A percentile compares a stretch with the other conserved stretches of the same genome.
Evolutionary conservation across 106 monocot species (phyloP).

Genomic region (Dendrobium catenatum): DNA sequence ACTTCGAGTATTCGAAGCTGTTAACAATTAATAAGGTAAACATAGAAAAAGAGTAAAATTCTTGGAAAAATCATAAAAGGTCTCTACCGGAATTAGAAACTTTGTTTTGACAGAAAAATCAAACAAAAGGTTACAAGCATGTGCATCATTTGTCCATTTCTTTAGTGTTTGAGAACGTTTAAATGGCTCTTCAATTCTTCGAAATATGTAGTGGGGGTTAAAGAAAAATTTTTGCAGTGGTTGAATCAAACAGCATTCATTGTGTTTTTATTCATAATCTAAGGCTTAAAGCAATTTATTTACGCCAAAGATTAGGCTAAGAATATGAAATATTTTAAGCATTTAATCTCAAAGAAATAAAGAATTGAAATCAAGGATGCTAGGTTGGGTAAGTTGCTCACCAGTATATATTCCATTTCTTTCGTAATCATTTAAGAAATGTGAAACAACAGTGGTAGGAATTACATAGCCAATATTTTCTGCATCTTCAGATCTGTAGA

Average conservation of each 20-base stretch:
- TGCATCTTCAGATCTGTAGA: conserved; percentile 83
- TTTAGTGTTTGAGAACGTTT: too few species aligned
- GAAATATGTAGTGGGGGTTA: too few species aligned
- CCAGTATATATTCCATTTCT: conserved; percentile 94
- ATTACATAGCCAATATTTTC: conserved; percentile 99
- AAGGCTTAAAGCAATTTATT: not conserved
- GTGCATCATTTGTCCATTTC: too few species aligned
- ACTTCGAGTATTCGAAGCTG: not conserved
- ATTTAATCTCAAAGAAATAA: not conserved
- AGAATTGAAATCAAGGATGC: not conserved
- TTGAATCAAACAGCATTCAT: not conserved
- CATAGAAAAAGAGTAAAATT: not conserved
- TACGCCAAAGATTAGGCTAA: not conserved
- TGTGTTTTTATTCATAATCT: not conserved
- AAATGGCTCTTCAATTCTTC: too few species aligned
- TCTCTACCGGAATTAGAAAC: not conserved
- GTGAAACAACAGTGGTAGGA: conserved; percentile 92
- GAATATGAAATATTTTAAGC: not conserved
- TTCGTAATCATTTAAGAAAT: conserved; percentile 89
- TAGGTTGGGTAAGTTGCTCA: conserved; percentile 13
- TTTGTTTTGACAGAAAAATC: not conserved
- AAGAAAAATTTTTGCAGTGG: not conserved
- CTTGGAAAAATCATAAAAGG: not conserved
- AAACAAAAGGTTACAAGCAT: not conserved
- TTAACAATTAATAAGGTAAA: not conserved